phyloP scores from a whole-genome alignment of 2,329 filamentous ascomycete genomes.

The Fusarium coicis region DNA sequence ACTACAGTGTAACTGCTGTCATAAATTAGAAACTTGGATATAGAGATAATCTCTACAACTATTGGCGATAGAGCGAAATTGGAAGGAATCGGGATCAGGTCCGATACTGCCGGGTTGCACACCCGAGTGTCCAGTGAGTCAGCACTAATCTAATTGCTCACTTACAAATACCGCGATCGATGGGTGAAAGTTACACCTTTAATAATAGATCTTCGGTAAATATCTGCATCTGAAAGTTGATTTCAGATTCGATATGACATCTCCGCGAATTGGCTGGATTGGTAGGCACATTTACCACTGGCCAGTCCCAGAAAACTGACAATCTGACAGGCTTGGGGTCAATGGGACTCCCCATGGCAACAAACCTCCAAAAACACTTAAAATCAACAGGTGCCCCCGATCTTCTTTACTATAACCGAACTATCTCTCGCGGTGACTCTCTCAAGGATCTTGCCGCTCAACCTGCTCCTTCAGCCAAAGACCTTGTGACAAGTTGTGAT shows the following conservation, averaged over 20 bases:
- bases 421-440: slow-evolving; percentile 55
- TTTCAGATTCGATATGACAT: not conserved
- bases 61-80: not conserved
- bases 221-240: not conserved
- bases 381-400: slow-evolving; percentile 23
- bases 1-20: rapidly evolving
- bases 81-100: not conserved
- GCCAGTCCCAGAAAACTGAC: rapidly evolving
- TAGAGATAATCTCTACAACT: not conserved
- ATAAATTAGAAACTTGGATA: not conserved
- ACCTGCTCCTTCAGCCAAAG: slow-evolving; percentile 32
- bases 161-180: rapidly evolving
- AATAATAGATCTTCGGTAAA: rapidly evolving
- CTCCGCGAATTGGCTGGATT: slow-evolving; percentile 28
- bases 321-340: slow-evolving; percentile 59
- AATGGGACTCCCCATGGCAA: slow-evolving; percentile 62
- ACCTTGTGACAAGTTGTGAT: slow-evolving; percentile 47
- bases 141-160: not conserved
- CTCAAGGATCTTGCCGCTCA: slow-evolving; percentile 46
- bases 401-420: slow-evolving; percentile 59
- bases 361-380: slow-evolving; percentile 59
- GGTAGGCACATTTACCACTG: not conserved
- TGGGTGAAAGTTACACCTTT: rapidly evolving
- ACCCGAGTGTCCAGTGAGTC: not conserved
- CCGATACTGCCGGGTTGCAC: slow-evolving; percentile 2